Conservation (phyloP, 1,139 yeast genomes). For the Debaryomyces coudertii region DNA sequence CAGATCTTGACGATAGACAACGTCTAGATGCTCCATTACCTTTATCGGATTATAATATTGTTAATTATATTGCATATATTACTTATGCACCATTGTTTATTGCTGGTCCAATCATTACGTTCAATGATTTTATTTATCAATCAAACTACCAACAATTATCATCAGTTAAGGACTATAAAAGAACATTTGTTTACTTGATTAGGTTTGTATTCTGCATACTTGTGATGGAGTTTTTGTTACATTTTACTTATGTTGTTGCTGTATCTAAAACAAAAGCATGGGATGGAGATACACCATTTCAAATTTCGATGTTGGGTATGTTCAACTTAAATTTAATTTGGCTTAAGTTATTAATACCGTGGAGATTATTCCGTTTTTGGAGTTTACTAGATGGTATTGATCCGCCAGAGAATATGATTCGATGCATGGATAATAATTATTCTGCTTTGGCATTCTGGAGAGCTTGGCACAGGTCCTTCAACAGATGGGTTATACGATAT, state of each 20-base stretch:
- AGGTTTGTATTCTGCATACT: constrained; percentile 74
- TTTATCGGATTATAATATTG: constrained; percentile 56
- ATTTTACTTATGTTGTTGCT: constrained; percentile 90
- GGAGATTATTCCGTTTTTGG: constrained; percentile 97
- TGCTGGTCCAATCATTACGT: constrained; percentile 94
- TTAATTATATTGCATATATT: constrained; percentile 74
- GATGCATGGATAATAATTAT: constrained; percentile 94
- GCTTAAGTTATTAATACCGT: constrained; percentile 89
- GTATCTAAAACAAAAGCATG: constrained; percentile 88
- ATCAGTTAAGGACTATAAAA: constrained; percentile 47
- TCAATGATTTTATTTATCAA: constrained; percentile 88
- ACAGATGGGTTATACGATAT: constrained; percentile 83
- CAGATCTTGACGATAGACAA: constrained; percentile 58
- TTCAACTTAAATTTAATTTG: constrained; percentile 90
- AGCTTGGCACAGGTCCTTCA: constrained; percentile 96
- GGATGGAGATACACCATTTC: constrained; percentile 88
- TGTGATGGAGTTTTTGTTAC: constrained; percentile 87
- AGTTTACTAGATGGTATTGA: constrained; percentile 87
- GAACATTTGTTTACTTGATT: constrained; percentile 63
- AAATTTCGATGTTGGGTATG: constrained; percentile 91
- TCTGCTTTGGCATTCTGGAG: constrained; percentile 96
- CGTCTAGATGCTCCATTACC: constrained; percentile 71
- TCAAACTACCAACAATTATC: constrained; percentile 42
- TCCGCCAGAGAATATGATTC: constrained; percentile 96
- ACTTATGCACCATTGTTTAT: constrained; percentile 87